Evolutionary conservation across 2,329 filamentous ascomycete genomes (phyloP).

Genomic region (Alternaria gaisen): DNA sequence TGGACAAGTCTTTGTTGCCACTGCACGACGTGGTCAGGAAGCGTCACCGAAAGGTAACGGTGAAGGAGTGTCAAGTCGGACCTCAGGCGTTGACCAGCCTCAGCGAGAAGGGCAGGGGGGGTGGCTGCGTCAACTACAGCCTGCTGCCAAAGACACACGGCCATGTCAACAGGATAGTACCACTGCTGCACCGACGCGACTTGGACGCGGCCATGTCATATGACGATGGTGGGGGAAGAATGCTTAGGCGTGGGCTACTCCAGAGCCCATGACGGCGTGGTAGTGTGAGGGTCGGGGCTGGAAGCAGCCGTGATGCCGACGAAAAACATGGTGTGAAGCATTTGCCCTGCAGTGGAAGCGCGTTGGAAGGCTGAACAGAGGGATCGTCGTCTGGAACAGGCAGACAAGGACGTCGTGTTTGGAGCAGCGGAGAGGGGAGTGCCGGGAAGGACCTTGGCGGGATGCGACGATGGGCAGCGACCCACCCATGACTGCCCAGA

Average conservation of each 20-base stretch:
- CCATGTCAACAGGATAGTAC: neutral
- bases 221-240: conserved; percentile 1
- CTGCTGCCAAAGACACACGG: neutral
- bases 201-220: conserved; percentile 5
- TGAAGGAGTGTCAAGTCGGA: neutral
- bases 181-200: conserved; percentile 3
- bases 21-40: neutral
- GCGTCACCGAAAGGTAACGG: neutral
- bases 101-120: too few relatives aligned
- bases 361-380: neutral
- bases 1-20: neutral
- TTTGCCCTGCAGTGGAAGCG: conserved; percentile 4
- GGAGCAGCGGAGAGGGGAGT: neutral
- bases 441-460: conserved; percentile 13
- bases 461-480: conserved; percentile 13
- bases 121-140: too few relatives aligned
- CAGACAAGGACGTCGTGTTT: conserved; percentile 4
- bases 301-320: conserved; percentile 16
- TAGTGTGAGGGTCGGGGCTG: conserved; percentile 8
- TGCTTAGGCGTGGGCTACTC: conserved; percentile 1
- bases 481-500: conserved; percentile 15
- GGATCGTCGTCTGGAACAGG: conserved; percentile 1
- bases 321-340: neutral
- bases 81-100: neutral
- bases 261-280: conserved; percentile 8